Evolutionary conservation across 352 stramenopile genomes (phyloP).

Genomic region (Phytophthora citrophthora): DNA sequence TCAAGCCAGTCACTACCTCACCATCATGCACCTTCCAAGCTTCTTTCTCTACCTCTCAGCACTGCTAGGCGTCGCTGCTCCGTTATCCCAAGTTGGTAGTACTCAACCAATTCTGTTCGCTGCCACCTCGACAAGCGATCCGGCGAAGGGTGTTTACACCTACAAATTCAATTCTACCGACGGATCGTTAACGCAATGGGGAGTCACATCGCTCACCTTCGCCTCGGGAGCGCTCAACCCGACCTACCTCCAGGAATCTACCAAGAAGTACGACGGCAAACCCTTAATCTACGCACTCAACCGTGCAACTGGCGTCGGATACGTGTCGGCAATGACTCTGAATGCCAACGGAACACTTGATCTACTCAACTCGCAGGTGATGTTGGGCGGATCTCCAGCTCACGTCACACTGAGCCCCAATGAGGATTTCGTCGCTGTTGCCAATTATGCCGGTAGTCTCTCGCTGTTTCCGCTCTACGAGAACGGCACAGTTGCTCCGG

Average conservation of each 20-base stretch:
- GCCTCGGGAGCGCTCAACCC: conserved; percentile 47
- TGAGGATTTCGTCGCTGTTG: conserved; percentile 51
- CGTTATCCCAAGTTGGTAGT: not conserved
- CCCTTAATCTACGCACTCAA: conserved; percentile 55
- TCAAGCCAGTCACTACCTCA: not conserved
- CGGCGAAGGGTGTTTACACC: conserved; percentile 50
- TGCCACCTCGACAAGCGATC: conserved; percentile 56
- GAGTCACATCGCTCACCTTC: conserved; percentile 36
- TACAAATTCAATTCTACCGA: conserved; percentile 46
- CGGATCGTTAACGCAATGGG: conserved; percentile 36
- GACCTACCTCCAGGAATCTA: conserved; percentile 48
- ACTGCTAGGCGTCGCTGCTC: not conserved
- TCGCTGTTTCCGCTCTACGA: conserved; percentile 48
- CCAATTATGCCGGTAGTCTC: conserved; percentile 64
- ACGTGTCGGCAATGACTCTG: conserved; percentile 43
- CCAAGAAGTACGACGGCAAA: conserved; percentile 15
- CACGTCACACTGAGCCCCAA: conserved; percentile 52
- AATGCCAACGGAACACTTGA: conserved; percentile 34
- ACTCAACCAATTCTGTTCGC: conserved; percentile 39
- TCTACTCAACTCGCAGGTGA: conserved; percentile 49
- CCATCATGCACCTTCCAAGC: conserved; percentile 4
- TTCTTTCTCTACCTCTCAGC: not conserved
- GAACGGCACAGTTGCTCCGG: conserved; percentile 39
- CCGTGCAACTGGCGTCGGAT: conserved; percentile 37
- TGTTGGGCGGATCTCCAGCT: conserved; percentile 39